Base-by-base conservation (phyloP, 352 stramenopile genomes). In the Phytophthora crassamura region DNA sequence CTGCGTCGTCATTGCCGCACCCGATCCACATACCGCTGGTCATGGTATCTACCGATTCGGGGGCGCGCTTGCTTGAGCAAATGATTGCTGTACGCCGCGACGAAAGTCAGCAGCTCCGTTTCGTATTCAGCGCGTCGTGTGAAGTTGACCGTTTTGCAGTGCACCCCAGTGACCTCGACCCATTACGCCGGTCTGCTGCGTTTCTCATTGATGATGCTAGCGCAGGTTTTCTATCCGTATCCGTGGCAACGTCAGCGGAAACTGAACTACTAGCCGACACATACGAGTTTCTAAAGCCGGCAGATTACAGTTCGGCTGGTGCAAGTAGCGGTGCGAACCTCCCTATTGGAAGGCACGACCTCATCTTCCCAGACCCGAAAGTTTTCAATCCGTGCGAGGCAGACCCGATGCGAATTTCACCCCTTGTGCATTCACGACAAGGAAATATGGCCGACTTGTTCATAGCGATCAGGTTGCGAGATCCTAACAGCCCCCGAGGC, bases 31-130 rank as follows among this genome's bases (percentile, higher is more conserved):
- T 90, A 15, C 80, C 83, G 2, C 57, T 94, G 30, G 81, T 86
- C 22, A 92, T 92, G 83, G 66, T 92, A 35, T 82, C 83, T n/a
- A 72, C 58, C 18, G 76, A 86, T 59, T 86, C 85, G 16, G 85
- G 85, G 35, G 66, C 64, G 12, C 75, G 69, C 6, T 72, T 88
- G 11, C 42, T 86, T 5, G 71, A 84, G 34, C 65, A 70, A 43
- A 70, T 89, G 63, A 53, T 39, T 32, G 55, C 36, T 25, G 67
- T 69, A 0, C 74, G 71, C 7, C 69, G 69, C 9, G 54, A 43
- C 15, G 63, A 85, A 45, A 66, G 30, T 10, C 65, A 80, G 28
- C 73, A 75, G 33, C 54, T 90, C 15, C 79, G 80, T 20, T 88
- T 88, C 33, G 78, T 88, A 22, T 90, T 90, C 57, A 85, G 65